phyloP scores from a whole-genome alignment of 257 asterid species.

The Ocimum tenuiflorum region DNA sequence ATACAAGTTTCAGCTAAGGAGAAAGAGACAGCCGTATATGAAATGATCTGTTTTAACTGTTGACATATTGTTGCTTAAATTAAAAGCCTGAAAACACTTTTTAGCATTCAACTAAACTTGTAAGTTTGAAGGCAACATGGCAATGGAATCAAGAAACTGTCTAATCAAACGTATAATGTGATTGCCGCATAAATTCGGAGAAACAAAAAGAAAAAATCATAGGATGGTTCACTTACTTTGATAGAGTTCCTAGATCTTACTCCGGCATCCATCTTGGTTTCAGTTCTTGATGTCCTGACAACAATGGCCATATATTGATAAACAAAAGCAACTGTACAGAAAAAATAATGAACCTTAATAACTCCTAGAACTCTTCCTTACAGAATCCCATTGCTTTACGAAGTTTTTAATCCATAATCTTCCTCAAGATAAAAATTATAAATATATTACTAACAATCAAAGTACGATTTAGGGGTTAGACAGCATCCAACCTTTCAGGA shows the following conservation, averaged over 20 bases:
- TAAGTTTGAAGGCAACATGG: no score
- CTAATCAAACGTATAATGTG: not conserved
- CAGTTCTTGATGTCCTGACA: slow-evolving; percentile 58
- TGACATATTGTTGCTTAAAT: not conserved
- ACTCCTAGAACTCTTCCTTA: not conserved
- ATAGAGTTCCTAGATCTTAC: slow-evolving; percentile 40
- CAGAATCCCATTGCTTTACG: not conserved
- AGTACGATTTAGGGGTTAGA: not conserved
- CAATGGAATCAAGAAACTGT: no score
- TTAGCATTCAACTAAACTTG: no score
- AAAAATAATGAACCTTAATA: not conserved
- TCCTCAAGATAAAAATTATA: not conserved
- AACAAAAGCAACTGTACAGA: slow-evolving; percentile 16
- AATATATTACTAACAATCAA: not conserved
- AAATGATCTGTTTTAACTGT: not conserved
- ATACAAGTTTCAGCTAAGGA: no score
- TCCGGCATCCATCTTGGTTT: slow-evolving; percentile 33
- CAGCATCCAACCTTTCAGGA: slow-evolving; percentile 14
- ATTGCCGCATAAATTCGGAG: not conserved
- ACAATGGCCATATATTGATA: slow-evolving; percentile 14
- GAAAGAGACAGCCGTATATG: no score
- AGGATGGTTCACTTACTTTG: slow-evolving; percentile 41
- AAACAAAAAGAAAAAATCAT: not conserved
- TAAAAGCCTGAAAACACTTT: not conserved
- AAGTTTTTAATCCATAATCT: not conserved